A percentile compares a stretch with the other conserved stretches of the same genome.
phyloP scores from a whole-genome alignment of 345 rosid genomes.

The Eucalyptus shirleyi region DNA sequence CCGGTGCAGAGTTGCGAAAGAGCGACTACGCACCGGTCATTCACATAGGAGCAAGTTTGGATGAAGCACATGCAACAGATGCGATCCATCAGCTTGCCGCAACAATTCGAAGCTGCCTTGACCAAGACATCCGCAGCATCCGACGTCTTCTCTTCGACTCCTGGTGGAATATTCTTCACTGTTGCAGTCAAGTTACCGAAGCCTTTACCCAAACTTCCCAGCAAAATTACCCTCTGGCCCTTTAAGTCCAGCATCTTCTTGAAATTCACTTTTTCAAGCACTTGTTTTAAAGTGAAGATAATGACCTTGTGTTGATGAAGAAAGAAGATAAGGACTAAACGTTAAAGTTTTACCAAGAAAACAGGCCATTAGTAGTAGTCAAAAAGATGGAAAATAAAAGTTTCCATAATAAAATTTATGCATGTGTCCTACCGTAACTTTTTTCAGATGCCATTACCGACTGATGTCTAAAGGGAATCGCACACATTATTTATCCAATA shows the following conservation, averaged over 20 bases:
- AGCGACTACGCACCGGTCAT: conserved; percentile 43
- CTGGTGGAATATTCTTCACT: conserved; percentile 43
- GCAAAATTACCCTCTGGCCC: conserved; percentile 9
- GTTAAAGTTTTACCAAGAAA: too few relatives aligned
- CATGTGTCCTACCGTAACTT: too few relatives aligned
- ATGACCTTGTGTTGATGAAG: neutral
- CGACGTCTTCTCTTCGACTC: conserved; percentile 37
- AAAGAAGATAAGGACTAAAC: too few relatives aligned
- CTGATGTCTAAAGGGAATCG: too few relatives aligned
- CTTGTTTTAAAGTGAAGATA: neutral
- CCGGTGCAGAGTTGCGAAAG: conserved; percentile 53
- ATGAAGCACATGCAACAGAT: conserved; percentile 78
- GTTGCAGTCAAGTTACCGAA: conserved; percentile 66
- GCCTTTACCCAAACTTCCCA: conserved; percentile 44
- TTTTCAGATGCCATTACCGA: too few relatives aligned
- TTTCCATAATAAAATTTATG: too few relatives aligned
- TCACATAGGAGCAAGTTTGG: conserved; percentile 35
- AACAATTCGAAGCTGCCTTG: conserved; percentile 49
- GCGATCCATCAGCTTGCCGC: conserved; percentile 19
- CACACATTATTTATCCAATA: too few relatives aligned
- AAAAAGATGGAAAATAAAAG: too few relatives aligned
- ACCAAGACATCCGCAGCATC: conserved; percentile 47
- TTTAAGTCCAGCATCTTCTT: conserved; percentile 12
- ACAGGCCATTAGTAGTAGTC: too few relatives aligned
- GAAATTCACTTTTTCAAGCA: conserved; percentile 5